phyloP scores from a whole-genome alignment of 257 asterid species.

The Pogostemon cablin region DNA sequence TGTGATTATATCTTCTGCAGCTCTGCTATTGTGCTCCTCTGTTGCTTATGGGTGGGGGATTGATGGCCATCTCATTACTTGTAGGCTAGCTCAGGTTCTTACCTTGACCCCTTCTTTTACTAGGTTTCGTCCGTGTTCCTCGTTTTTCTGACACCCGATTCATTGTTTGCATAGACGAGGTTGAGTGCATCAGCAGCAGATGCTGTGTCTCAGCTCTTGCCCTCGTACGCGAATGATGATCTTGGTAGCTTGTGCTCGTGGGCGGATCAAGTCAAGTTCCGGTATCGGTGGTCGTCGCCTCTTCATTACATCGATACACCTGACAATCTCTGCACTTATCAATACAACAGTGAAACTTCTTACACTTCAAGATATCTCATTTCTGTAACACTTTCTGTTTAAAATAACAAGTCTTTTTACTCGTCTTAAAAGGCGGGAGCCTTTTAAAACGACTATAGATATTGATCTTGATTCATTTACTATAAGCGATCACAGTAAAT shows the following conservation, averaged over 20 bases:
- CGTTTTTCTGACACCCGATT: background rate
- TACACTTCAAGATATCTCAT: too few species aligned
- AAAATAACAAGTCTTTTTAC: too few species aligned
- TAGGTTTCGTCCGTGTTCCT: background rate
- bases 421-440: too few species aligned
- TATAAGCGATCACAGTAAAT: too few species aligned
- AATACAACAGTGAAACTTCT: constrained; percentile 57
- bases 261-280: constrained; percentile 77
- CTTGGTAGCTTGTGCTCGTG: constrained; percentile 78
- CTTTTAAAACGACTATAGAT: too few species aligned
- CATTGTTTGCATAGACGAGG: constrained; percentile 47
- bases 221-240: constrained; percentile 57
- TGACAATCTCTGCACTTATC: constrained; percentile 70
- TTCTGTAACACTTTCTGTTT: background rate
- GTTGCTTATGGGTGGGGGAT: constrained; percentile 71
- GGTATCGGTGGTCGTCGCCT: constrained; percentile 78
- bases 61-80: constrained; percentile 78
- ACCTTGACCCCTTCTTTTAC: background rate
- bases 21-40: constrained; percentile 42
- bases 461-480: too few species aligned
- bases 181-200: constrained; percentile 66
- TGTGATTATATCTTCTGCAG: constrained; percentile 32
- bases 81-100: constrained; percentile 76
- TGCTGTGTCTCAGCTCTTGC: constrained; percentile 68
- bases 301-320: constrained; percentile 86